Evolutionary conservation across 1,139 yeast species (phyloP).

Genomic region (Lodderomyces theae): DNA sequence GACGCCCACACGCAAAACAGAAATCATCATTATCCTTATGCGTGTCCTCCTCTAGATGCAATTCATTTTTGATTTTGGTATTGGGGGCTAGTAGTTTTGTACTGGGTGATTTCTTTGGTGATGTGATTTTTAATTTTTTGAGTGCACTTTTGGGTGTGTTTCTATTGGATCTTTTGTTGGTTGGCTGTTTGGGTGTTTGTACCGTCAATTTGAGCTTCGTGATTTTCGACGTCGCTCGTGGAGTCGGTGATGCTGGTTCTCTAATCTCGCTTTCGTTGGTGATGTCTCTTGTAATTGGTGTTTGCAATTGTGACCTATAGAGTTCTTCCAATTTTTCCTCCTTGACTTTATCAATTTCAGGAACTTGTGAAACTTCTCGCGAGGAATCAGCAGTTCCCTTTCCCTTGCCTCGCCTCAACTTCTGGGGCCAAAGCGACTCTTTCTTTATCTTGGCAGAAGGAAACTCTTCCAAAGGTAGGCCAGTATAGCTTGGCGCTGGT

Average conservation of each 20-base stretch:
- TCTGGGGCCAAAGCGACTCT: constrained; percentile 48
- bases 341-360: constrained; percentile 8
- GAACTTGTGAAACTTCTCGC: constrained; percentile 11
- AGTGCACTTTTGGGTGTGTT: constrained; percentile 15
- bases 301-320: constrained; percentile 30
- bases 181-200: constrained; percentile 15
- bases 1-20: constrained; percentile 83
- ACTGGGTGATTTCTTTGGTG: constrained; percentile 37
- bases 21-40: constrained; percentile 73
- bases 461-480: constrained; percentile 60
- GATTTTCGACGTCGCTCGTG: constrained; percentile 10
- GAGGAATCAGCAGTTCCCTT: neutral
- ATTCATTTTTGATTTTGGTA: constrained; percentile 8
- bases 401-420: constrained; percentile 14
- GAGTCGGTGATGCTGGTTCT: constrained; percentile 14
- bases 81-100: constrained; percentile 30
- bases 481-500: constrained; percentile 57
- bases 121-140: constrained; percentile 37
- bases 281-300: constrained; percentile 19
- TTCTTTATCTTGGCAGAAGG: constrained; percentile 57
- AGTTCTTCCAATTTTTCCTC: constrained; percentile 11
- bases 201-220: constrained; percentile 15
- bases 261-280: constrained; percentile 32
- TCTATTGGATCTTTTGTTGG: constrained; percentile 1
- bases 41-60: constrained; percentile 20